Conservation (phyloP, 1,139 yeast species). For the Geotrichum europaeum region DNA sequence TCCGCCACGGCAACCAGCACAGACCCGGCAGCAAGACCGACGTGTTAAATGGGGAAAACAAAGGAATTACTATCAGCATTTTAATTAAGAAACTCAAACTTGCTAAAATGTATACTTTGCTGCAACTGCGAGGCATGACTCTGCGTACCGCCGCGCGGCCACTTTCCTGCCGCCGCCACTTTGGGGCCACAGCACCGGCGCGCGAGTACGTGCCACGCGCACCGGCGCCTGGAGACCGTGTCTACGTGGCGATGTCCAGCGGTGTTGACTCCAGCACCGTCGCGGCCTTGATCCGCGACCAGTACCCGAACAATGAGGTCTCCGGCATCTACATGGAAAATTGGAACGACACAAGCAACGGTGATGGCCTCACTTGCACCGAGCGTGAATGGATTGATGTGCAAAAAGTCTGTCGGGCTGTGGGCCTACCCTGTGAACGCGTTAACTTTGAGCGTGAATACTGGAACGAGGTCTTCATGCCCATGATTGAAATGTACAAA, state of each 20-base stretch:
- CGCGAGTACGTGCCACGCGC: not conserved
- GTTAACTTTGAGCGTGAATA: constrained; percentile 85
- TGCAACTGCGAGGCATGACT: no score
- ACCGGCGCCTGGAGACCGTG: constrained; percentile 42
- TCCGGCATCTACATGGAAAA: constrained; percentile 88
- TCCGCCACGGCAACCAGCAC: no score
- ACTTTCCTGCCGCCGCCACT: no score
- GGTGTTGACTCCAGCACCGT: constrained; percentile 95
- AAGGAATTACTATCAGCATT: no score
- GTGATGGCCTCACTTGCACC: constrained; percentile 30
- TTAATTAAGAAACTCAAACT: no score
- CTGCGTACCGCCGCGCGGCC: no score
- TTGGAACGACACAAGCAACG: constrained; percentile 46
- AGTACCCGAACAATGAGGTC: constrained; percentile 46
- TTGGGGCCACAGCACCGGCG: not conserved
- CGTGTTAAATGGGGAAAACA: no score
- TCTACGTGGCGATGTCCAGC: constrained; percentile 88
- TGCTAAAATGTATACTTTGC: no score
- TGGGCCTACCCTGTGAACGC: constrained; percentile 64
- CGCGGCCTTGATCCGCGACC: constrained; percentile 61
- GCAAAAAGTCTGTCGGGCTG: constrained; percentile 50
- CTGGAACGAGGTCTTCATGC: constrained; percentile 87
- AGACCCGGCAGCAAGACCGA: no score
- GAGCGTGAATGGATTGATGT: constrained; percentile 91
- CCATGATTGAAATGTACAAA: constrained; percentile 72